phyloP scores from a whole-genome alignment of 2,329 filamentous ascomycete genomes.

The Penicillium sp. region DNA sequence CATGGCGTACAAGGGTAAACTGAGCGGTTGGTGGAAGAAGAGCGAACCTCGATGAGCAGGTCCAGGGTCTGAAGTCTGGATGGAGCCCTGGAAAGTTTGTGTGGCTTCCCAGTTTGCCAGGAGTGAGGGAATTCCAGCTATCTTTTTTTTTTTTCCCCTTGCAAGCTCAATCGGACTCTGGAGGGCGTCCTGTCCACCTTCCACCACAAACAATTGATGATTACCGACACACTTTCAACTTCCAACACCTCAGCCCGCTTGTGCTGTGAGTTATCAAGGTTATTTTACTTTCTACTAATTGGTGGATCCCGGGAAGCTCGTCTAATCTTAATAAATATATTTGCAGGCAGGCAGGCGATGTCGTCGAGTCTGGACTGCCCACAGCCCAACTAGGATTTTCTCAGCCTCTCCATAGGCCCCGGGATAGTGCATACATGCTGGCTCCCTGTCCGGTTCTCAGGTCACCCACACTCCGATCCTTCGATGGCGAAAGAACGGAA shows the following conservation, averaged over 20 bases:
- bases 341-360: not conserved
- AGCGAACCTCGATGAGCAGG: not conserved
- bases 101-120: no score
- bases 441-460: not conserved
- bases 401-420: conserved; percentile 4
- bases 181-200: not conserved
- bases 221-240: not conserved
- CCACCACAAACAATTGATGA: not conserved
- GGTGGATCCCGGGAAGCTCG: not conserved
- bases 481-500: conserved; percentile 4
- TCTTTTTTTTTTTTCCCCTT: not conserved
- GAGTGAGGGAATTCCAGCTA: not conserved
- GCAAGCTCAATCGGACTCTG: not conserved
- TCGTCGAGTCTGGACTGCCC: not conserved
- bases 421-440: conserved; percentile 7
- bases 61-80: no score
- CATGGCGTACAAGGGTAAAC: not conserved
- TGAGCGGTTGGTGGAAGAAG: not conserved
- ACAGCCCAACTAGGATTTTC: not conserved
- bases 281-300: not conserved
- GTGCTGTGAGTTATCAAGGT: not conserved
- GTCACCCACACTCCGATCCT: not conserved
- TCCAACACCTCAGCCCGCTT: not conserved
- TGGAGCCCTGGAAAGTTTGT: no score
- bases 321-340: not conserved